A percentile compares a stretch with the other conserved stretches of the same genome.
Conservation (phyloP, 306 rosid genomes). For the Vigna unguiculata region DNA sequence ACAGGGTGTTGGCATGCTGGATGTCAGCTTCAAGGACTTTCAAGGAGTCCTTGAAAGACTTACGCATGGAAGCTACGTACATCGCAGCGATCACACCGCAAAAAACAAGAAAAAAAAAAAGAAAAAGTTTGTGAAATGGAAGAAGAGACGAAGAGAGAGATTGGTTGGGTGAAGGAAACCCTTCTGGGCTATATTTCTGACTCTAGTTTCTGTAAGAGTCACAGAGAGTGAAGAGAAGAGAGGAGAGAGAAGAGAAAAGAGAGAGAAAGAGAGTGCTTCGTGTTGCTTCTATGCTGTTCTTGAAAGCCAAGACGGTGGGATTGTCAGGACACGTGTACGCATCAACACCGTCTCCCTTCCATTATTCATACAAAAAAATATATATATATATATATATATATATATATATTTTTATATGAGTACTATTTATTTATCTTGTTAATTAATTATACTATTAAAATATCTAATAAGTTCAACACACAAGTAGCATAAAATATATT, state of each 20-base stretch:
- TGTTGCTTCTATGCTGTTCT: conserved; percentile 70
- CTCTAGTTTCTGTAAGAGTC: conserved; percentile 29
- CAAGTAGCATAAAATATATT: no score
- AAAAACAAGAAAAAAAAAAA: background rate
- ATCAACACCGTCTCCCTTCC: conserved; percentile 6
- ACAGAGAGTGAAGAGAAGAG: background rate
- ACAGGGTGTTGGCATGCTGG: conserved; percentile 97
- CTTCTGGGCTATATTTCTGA: conserved; percentile 21
- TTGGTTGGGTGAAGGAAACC: background rate
- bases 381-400: no score
- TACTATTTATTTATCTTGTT: background rate
- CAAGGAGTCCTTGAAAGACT: conserved; percentile 96
- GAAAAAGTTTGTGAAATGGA: conserved; percentile 1
- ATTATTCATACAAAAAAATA: background rate
- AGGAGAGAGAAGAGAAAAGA: background rate
- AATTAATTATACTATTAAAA: background rate
- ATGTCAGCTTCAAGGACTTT: conserved; percentile 98
- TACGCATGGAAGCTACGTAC: conserved; percentile 93
- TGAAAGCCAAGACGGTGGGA: conserved; percentile 66
- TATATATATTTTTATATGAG: no score
- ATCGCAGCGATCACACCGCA: conserved; percentile 50
- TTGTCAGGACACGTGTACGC: conserved; percentile 67
- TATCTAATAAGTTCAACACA: background rate
- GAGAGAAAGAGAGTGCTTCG: conserved; percentile 45
- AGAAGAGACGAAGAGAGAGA: conserved; percentile 11